These are phyloP conservation scores for Groenewaldozyma sp. DNA, from an alignment of 1,139 yeast genomes.

Conservation along the genomic window DNA sequence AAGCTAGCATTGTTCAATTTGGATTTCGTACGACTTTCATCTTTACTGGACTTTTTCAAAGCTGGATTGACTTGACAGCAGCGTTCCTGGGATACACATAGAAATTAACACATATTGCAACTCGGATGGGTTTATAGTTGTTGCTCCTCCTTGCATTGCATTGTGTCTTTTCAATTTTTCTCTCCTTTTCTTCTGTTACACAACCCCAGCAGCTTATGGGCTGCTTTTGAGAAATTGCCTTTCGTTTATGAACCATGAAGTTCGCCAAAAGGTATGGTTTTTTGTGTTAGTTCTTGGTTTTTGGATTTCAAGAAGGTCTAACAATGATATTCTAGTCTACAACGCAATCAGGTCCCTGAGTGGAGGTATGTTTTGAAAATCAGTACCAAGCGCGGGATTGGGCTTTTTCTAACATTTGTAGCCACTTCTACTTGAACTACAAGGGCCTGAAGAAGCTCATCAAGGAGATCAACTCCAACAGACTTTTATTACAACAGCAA, in stretches of 20 bases:
- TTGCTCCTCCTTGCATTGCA: no score
- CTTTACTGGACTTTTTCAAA: no score
- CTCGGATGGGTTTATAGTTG: no score
- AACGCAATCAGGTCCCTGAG: conserved; percentile 86
- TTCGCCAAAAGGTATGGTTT: conserved; percentile 71
- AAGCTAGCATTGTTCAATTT: no score
- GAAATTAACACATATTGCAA: no score
- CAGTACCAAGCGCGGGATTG: neutral
- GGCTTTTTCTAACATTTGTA: conserved; percentile 8
- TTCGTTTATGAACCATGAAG: conserved; percentile 68
- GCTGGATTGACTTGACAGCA: no score
- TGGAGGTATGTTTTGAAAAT: conserved; percentile 44
- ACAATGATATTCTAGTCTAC: conserved; percentile 34
- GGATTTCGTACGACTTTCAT: no score
- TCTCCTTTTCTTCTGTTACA: no score
- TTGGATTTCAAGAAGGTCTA: conserved; percentile 3
- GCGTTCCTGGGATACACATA: no score
- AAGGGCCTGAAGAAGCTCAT: conserved; percentile 75
- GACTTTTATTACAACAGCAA: conserved; percentile 2
- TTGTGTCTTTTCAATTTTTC: no score
- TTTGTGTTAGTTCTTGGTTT: no score
- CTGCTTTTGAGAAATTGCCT: no score
- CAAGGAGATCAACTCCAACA: conserved; percentile 37
- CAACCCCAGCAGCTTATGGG: neutral
- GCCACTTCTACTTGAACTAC: conserved; percentile 69